These are phyloP conservation scores for Nitzschia inconspicua DNA, from an alignment of 108 stramenopile species.

Conservation along the genomic window DNA sequence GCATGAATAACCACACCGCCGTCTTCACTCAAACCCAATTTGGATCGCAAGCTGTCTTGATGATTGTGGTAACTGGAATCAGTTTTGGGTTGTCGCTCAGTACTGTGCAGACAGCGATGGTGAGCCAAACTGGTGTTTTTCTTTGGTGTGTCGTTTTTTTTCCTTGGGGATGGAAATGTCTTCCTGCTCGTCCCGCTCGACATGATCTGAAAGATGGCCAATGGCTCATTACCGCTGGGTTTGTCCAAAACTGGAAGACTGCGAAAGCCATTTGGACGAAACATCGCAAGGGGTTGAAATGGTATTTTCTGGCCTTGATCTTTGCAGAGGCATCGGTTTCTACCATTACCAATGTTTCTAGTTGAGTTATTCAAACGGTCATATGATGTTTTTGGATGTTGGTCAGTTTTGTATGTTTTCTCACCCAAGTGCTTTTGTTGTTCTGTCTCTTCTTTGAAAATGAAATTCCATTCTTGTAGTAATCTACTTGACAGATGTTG, in stretches of 20 bases:
- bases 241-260: slow-evolving; percentile 49
- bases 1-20: slow-evolving; percentile 25
- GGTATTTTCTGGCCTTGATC: slow-evolving; percentile 52
- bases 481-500: slow-evolving; percentile 28
- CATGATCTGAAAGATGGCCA: slow-evolving; percentile 38
- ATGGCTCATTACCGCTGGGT: slow-evolving; percentile 29
- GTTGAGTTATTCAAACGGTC: neutral
- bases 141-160: slow-evolving; percentile 1
- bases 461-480: slow-evolving; percentile 27
- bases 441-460: neutral
- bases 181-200: slow-evolving; percentile 24
- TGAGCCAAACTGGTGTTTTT: slow-evolving; percentile 9
- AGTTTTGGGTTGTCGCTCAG: slow-evolving; percentile 15
- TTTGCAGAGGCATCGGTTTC: slow-evolving; percentile 48
- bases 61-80: slow-evolving; percentile 37
- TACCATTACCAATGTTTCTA: too few relatives aligned
- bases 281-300: slow-evolving; percentile 30
- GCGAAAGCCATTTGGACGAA: slow-evolving; percentile 30
- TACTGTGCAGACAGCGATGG: slow-evolving; percentile 27
- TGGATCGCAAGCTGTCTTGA: slow-evolving; percentile 34
- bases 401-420: neutral
- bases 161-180: slow-evolving; percentile 34
- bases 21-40: slow-evolving; percentile 42
- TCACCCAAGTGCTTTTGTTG: neutral
- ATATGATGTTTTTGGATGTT: neutral